Evolutionary conservation across 352 stramenopile species (phyloP).

Genomic region (Globisporangium cylindrosporum): DNA sequence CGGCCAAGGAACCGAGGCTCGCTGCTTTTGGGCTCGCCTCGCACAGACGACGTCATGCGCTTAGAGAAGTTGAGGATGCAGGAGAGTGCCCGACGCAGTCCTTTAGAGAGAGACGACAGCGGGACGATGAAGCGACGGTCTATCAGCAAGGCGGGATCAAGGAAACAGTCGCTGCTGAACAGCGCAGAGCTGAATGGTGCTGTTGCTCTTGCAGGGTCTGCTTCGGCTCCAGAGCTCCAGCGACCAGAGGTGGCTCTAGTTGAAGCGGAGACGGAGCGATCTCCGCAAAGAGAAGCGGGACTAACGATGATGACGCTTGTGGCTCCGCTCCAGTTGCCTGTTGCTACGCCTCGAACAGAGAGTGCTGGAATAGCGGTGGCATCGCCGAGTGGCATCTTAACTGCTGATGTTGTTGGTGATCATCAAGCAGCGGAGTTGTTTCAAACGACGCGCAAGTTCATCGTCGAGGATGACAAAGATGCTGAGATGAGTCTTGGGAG

Average conservation of each 20-base stretch:
- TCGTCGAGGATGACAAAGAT: not conserved
- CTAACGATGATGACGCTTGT: not conserved
- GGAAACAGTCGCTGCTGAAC: not conserved
- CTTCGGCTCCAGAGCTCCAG: constrained; percentile 9
- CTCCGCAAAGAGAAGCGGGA: not conserved
- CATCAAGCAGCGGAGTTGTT: constrained; percentile 1
- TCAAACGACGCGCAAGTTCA: constrained; percentile 9
- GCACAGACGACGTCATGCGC: constrained; percentile 2
- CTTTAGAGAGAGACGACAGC: constrained; percentile 18
- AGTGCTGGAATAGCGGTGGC: not conserved
- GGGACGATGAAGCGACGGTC: constrained; percentile 16
- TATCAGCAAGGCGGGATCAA: not conserved
- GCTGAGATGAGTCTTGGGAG: not conserved
- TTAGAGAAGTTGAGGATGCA: constrained; percentile 21
- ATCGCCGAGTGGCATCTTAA: not conserved
- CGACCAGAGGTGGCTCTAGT: not conserved
- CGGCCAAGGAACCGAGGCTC: constrained; percentile 20
- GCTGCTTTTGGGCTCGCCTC: constrained; percentile 4
- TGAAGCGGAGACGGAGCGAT: not conserved
- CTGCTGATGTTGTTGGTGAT: not conserved
- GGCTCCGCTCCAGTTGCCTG: not conserved
- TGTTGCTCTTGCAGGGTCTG: not conserved
- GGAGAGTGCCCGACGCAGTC: constrained; percentile 20
- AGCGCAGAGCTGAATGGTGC: not conserved
- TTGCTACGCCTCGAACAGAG: not conserved